Conservation (phyloP, 2,329 filamentous ascomycete genomes). For the Macrophomina tecta region DNA sequence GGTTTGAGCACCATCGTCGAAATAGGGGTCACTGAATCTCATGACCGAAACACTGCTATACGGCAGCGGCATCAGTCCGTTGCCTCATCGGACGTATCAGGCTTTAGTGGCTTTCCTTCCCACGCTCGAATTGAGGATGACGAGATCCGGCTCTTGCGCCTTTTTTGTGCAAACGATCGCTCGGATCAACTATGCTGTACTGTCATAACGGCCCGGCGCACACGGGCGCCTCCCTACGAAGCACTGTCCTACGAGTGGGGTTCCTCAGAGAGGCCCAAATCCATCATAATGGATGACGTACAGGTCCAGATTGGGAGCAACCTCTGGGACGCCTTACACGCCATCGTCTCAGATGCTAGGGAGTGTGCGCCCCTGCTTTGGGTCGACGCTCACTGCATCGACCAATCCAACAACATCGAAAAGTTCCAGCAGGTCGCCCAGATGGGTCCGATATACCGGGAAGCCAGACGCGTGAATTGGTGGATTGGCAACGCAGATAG, state of each 20-base stretch:
- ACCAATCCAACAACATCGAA: constrained; percentile 27
- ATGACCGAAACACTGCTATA: too few relatives aligned
- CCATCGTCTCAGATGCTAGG: neutral
- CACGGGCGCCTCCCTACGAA: neutral
- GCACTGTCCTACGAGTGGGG: constrained; percentile 31
- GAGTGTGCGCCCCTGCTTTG: neutral
- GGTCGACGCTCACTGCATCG: constrained; percentile 29
- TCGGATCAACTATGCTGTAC: neutral
- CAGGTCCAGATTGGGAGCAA: neutral
- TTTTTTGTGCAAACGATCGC: neutral
- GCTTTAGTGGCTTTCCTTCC: neutral
- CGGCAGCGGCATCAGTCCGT: too few relatives aligned
- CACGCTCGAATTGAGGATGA: neutral
- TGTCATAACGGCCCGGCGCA: neutral
- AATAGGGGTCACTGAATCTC: too few relatives aligned
- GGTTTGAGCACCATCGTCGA: too few relatives aligned
- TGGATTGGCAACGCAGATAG: constrained; percentile 31
- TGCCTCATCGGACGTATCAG: neutral
- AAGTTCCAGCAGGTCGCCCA: constrained; percentile 20
- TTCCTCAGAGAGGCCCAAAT: constrained; percentile 7
- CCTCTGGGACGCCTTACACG: constrained; percentile 19
- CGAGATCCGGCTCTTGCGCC: neutral
- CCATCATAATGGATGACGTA: neutral
- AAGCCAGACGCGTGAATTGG: neutral
- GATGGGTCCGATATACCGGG: constrained; percentile 23